Base-by-base conservation (phyloP, 2,329 filamentous ascomycete species). In the Ascochyta koolunga region DNA sequence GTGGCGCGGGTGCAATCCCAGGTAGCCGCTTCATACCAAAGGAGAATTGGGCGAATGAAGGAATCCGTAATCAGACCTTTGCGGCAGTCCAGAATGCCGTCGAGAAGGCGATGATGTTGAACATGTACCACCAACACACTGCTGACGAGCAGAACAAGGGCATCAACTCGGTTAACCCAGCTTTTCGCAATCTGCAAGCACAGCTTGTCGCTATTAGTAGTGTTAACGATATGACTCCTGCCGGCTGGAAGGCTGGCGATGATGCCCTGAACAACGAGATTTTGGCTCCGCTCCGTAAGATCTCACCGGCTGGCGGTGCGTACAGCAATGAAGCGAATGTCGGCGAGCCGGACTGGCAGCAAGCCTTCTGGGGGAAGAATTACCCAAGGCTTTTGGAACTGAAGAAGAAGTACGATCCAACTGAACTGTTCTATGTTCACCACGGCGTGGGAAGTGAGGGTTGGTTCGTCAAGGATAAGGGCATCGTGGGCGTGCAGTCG, bases 271-370 rank as follows among this genome's bases (percentile, higher is more conserved):
- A 62, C 5, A 61, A 52, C 22, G 39, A 64, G 39, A 62, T 70
- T 25, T 60, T 72, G 50, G 58, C 42, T 6, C 67, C 67, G 24
- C 56, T 71, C 3, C 64, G 67, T 18, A 39, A 64, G 24, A 37
- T 66, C 5, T 60, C 65, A 3, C 67, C 65, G 0, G 49, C 47
- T 24, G 64, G 68, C 21, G 75, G 74, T 11, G 64, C 69, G 1
- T 78, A 78, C 45, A 46, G 70, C 16, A 78, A 77, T 41, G 73
- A 76, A 56, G 76, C 76, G 5, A 70, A 77, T 55, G 66, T 71
- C 8, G 69, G 68, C n/a, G 75, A 79, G 58, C 70, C 75, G 5
- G 58, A 71, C 22, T 78, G 74, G 62, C 72, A 77, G 51, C 22
- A 68, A 18, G 62, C 71, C 6, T 79, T 78, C 59, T 79, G 72